Percentiles rank a stretch among this genome's conserved stretches.
phyloP scores from a whole-genome alignment of 352 stramenopile species.

The Globisporangium heterothallicum region DNA sequence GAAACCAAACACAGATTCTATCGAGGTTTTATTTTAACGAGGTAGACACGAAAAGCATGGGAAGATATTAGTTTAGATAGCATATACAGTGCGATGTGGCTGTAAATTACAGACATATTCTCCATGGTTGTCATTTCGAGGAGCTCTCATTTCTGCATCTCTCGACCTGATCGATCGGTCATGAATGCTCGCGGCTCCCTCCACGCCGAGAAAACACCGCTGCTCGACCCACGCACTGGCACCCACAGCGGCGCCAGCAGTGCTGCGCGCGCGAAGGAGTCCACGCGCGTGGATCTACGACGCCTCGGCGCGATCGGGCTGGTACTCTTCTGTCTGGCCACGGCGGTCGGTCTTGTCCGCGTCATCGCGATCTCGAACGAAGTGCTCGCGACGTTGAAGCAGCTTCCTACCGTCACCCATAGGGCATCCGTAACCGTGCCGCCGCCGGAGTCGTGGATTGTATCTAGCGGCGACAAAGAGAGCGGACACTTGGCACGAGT shows the following conservation, averaged over 20 bases:
- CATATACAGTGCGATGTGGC: not conserved
- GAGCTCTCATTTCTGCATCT: not conserved
- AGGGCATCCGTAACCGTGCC: not conserved
- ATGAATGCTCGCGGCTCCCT: conserved; percentile 16
- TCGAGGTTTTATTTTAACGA: too few species aligned
- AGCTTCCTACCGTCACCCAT: conserved; percentile 10
- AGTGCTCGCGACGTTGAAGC: conserved; percentile 33
- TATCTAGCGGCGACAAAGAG: not conserved
- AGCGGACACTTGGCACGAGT: conserved; percentile 28
- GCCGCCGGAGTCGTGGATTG: not conserved
- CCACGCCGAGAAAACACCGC: conserved; percentile 8
- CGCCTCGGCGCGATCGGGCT: conserved; percentile 14
- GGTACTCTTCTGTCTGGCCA: conserved; percentile 17
- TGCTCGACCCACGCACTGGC: conserved; percentile 5
- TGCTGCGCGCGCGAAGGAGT: not conserved
- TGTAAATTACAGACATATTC: not conserved
- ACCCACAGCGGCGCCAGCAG: not conserved
- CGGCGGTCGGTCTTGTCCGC: conserved; percentile 12
- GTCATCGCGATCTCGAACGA: conserved; percentile 18
- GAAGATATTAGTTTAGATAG: too few species aligned
- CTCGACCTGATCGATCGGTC: not conserved
- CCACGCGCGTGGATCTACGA: conserved; percentile 14
- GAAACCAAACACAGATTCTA: too few species aligned
- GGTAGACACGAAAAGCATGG: too few species aligned
- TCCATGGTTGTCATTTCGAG: not conserved